Percentiles rank a stretch among this genome's conserved stretches.
Evolutionary conservation across 139 green algal species (phyloP).

Genomic region (Chlorella sp.): DNA sequence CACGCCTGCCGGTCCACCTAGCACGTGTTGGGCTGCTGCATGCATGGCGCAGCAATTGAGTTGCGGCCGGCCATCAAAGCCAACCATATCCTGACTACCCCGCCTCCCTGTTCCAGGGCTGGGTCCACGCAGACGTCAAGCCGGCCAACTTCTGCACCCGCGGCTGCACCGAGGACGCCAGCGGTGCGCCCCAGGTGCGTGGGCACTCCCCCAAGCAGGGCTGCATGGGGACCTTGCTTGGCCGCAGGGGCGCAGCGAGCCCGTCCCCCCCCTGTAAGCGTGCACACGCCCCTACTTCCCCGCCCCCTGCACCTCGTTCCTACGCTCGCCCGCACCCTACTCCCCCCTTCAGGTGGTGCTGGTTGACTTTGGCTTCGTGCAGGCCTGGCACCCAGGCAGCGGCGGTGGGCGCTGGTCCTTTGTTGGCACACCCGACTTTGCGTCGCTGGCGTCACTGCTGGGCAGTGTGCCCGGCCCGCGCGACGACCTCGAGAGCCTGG

Average conservation of each 20-base stretch:
- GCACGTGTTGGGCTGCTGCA: not conserved
- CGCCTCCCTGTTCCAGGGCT: conserved; percentile 6
- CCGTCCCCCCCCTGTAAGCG: not conserved
- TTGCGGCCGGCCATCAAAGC: not conserved
- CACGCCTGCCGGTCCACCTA: not conserved
- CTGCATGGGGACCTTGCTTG: too few species aligned
- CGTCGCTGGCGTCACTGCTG: conserved; percentile 25
- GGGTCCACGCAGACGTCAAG: conserved; percentile 50
- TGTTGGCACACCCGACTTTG: conserved; percentile 39
- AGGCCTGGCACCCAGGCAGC: not conserved
- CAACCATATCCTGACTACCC: not conserved
- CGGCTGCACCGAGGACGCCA: not conserved
- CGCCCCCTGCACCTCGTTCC: not conserved
- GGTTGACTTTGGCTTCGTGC: conserved; percentile 40
- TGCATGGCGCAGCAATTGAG: too few species aligned
- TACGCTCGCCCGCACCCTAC: not conserved
- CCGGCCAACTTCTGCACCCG: conserved; percentile 50
- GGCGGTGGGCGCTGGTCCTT: not conserved
- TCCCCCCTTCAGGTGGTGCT: not conserved
- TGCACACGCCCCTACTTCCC: not conserved
- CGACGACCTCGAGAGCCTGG: conserved; percentile 57
- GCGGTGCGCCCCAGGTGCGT: not conserved
- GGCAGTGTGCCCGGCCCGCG: conserved; percentile 2
- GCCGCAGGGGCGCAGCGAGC: not conserved
- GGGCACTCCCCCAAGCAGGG: too few species aligned